These are phyloP conservation scores for Malus hybrid DNA, from an alignment of 331 rosid species.

Conservation along the genomic window DNA sequence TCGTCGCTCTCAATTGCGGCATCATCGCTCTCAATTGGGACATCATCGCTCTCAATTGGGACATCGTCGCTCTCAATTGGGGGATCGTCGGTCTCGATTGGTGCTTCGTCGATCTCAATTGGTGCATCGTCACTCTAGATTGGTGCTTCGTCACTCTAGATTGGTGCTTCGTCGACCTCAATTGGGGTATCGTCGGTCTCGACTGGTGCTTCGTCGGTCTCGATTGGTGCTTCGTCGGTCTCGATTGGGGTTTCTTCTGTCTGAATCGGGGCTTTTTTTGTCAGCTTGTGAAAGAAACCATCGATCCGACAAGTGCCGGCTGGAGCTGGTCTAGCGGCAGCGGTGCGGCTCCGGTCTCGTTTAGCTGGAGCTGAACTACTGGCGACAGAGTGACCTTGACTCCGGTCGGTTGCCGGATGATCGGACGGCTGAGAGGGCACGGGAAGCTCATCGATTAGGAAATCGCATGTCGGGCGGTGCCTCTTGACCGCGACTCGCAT, in stretches of 20 bases:
- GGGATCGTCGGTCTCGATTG: neutral
- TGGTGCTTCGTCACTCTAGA: neutral
- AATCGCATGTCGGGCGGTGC: constrained; percentile 66
- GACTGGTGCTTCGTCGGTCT: neutral
- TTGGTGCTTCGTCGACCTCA: neutral
- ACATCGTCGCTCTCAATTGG: neutral
- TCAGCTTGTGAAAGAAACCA: constrained; percentile 43
- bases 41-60: no score
- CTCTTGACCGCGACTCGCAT: constrained; percentile 57
- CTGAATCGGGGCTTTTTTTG: constrained; percentile 18
- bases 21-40: no score
- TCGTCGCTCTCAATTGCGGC: neutral
- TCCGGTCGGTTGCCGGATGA: constrained; percentile 19
- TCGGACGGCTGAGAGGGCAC: constrained; percentile 30
- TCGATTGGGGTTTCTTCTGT: constrained; percentile 12
- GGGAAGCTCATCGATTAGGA: constrained; percentile 77
- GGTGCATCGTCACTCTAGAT: no score
- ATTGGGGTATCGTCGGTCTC: neutral
- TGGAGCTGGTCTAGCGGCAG: constrained; percentile 28
- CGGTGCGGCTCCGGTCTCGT: constrained; percentile 22
- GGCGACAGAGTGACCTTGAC: constrained; percentile 19
- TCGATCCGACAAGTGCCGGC: constrained; percentile 72
- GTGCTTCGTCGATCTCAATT: neutral
- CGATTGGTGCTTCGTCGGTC: neutral
- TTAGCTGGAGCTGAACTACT: constrained; percentile 31